Percentiles rank a stretch among this genome's conserved stretches.
These are phyloP conservation scores for Salix viminalis DNA, from an alignment of 345 rosid genomes.

Conservation along the genomic window DNA sequence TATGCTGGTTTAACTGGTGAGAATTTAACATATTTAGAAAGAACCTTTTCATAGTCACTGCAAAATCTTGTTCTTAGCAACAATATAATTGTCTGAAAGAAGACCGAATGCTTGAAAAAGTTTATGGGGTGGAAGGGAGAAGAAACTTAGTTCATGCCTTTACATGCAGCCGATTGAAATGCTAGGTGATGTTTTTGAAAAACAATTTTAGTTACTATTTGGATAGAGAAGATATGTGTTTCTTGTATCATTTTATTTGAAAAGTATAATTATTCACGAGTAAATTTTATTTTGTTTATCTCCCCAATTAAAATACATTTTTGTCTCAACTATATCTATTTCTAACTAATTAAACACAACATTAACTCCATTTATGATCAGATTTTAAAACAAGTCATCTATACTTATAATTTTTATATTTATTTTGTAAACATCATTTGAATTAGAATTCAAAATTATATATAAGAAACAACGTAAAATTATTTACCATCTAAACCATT, in stretches of 20 bases:
- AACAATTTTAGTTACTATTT: neutral
- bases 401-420: neutral
- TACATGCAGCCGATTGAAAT: too few species aligned
- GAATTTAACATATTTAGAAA: neutral
- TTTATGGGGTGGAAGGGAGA: neutral
- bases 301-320: too few species aligned
- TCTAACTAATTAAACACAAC: too few species aligned
- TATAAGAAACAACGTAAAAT: neutral
- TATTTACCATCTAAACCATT: neutral
- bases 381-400: neutral
- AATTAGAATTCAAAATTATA: neutral
- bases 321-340: too few species aligned
- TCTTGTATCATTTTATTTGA: too few species aligned
- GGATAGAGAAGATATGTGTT: too few species aligned
- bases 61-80: neutral
- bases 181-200: neutral
- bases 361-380: neutral
- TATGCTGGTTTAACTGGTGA: neutral
- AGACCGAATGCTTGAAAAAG: neutral
- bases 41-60: neutral
- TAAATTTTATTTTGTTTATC: too few species aligned
- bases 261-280: too few species aligned
- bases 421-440: neutral
- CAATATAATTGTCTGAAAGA: neutral
- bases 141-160: neutral